Evolutionary conservation across 1,139 yeast species (phyloP), one percentile per base, ranked within the genome.

Genomic region (Schwanniomyces etchellsii): DNA sequence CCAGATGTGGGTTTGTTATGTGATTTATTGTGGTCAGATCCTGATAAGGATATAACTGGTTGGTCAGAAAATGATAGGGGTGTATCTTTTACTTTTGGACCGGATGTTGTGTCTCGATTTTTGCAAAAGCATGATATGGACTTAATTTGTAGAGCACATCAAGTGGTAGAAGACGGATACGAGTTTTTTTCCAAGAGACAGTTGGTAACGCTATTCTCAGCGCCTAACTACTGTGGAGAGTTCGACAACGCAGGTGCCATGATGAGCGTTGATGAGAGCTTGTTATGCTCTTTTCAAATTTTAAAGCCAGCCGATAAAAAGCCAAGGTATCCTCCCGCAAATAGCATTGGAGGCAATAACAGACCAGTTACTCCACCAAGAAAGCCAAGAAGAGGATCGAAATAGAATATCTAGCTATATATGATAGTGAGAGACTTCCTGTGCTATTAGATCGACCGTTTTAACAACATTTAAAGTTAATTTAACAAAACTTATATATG

Each of bases 11-110:
- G 98, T 18, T 73, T 91, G 51, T 72, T 91, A 47, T 89, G 96
- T 66, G 98, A 91, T 62, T 74, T 91, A 57, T 73, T 89, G 49
- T 91, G 98, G 98, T 83, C 96, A 4, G 98, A 91, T 59, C 98
- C 98, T 20, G 97, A 89, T 61, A 86, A 89, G 62, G 96, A 88
- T 60, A 86, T 89, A 46, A 86, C 93, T 27, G 97, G 96, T 11
- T 91, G 97, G 97, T 81, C 93, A 41, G 97, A 91, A 63, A 91
- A 91, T 58, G 97, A 91, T 62, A 81, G 97, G 62, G 97, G 97
- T 52, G 96, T 91, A 35, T 86, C 96, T 10, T 91, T 86, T 60
- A 88, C 96, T 13, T 91, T 91, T 64, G 97, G 97, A 11, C 96
- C 96, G 9, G 97, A 88, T 56, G 96, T 88, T 34, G 96, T 89